Evolutionary conservation across 2,329 filamentous ascomycete genomes (phyloP).

Genomic region (Fusarium buxicola): DNA sequence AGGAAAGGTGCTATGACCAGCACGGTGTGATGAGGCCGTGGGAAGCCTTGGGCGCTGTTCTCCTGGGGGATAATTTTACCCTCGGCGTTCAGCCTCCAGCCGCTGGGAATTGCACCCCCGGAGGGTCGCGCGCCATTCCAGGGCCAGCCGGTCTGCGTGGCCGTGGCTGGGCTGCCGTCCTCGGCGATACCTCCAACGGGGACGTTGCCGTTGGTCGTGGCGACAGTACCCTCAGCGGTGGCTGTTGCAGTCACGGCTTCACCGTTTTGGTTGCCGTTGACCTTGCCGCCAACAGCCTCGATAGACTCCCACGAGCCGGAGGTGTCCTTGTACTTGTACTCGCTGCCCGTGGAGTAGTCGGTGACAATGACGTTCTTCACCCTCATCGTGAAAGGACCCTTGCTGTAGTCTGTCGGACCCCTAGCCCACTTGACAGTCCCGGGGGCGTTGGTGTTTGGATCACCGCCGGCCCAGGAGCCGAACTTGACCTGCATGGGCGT

Average conservation of each 20-base stretch:
- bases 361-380: slow-evolving; percentile 80
- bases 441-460: slow-evolving; percentile 74
- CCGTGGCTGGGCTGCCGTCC: slow-evolving; percentile 63
- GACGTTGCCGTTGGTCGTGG: slow-evolving; percentile 73
- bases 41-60: slow-evolving; percentile 56
- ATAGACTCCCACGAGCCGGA: slow-evolving; percentile 87
- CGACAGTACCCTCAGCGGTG: slow-evolving; percentile 70
- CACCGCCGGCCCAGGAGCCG: slow-evolving; percentile 92
- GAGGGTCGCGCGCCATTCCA: slow-evolving; percentile 70
- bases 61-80: slow-evolving; percentile 81
- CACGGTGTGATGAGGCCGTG: slow-evolving; percentile 38
- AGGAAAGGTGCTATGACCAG: slow-evolving; percentile 45
- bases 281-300: slow-evolving; percentile 77
- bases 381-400: slow-evolving; percentile 88
- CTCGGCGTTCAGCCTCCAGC: slow-evolving; percentile 82
- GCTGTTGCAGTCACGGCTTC: slow-evolving; percentile 64
- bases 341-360: slow-evolving; percentile 92
- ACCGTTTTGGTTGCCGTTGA: slow-evolving; percentile 75
- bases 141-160: slow-evolving; percentile 73
- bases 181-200: slow-evolving; percentile 76
- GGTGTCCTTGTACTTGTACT: slow-evolving; percentile 84
- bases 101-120: slow-evolving; percentile 73
- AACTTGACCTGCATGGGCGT: slow-evolving; percentile 96
- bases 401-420: slow-evolving; percentile 83
- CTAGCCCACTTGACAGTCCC: slow-evolving; percentile 93